Conservation (phyloP, 148 eudicot genomes). For the Pouteria glomerata region DNA sequence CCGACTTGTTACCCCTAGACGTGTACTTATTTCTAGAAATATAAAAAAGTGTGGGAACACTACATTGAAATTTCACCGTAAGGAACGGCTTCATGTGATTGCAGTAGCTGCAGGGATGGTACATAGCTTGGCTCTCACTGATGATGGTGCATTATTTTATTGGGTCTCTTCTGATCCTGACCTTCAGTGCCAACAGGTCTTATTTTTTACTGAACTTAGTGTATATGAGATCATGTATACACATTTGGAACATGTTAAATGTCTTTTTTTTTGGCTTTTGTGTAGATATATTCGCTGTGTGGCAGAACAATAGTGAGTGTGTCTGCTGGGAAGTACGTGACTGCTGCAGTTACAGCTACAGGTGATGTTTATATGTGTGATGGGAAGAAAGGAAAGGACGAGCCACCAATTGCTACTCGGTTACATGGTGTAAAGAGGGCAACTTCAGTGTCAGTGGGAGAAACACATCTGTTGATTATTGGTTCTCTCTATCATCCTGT, state of each 20-base stretch:
- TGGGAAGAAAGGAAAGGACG: conserved; percentile 58
- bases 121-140: conserved; percentile 85
- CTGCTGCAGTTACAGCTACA: conserved; percentile 68
- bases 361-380: conserved; percentile 96
- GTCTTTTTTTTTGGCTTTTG: not conserved
- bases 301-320: conserved; percentile 60
- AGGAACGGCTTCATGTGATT: conserved; percentile 72
- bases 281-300: conserved; percentile 59
- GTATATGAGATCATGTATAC: not conserved
- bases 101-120: conserved; percentile 82
- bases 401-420: conserved; percentile 52
- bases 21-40: conserved; percentile 69
- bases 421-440: conserved; percentile 85
- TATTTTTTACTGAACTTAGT: conserved; percentile 5
- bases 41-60: conserved; percentile 66
- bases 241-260: not conserved
- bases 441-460: conserved; percentile 82
- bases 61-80: conserved; percentile 68
- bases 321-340: conserved; percentile 93
- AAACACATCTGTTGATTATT: conserved; percentile 78
- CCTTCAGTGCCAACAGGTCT: conserved; percentile 88
- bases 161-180: conserved; percentile 92
- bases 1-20: conserved; percentile 91
- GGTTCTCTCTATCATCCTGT: conserved; percentile 85
- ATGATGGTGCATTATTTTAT: conserved; percentile 85